Percentiles rank a stretch among this genome's conserved stretches.
These are phyloP conservation scores for Lachnum nothofagi DNA, from an alignment of 2,329 filamentous ascomycete species.

Conservation along the genomic window DNA sequence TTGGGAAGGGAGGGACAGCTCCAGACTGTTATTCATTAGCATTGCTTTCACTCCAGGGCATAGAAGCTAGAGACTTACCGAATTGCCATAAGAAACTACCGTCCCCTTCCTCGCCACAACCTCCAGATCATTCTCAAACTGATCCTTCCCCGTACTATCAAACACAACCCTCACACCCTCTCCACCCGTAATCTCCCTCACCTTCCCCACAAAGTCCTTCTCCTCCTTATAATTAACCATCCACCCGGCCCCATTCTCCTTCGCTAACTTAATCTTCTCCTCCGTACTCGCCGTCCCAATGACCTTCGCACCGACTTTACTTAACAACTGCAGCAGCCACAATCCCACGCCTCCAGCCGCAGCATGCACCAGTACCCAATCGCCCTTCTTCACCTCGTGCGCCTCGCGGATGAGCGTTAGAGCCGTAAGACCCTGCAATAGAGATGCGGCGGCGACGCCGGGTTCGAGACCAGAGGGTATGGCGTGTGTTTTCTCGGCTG, in stretches of 20 bases:
- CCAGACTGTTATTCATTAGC: conserved; percentile 13
- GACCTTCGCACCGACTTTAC: conserved; percentile 65
- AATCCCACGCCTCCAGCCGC: conserved; percentile 78
- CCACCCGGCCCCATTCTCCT: conserved; percentile 64
- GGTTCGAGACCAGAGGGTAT: conserved; percentile 59
- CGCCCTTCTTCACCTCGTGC: conserved; percentile 63
- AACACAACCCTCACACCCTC: conserved; percentile 74
- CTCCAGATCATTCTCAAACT: conserved; percentile 74
- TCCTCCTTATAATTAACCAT: conserved; percentile 64
- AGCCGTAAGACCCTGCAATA: conserved; percentile 79
- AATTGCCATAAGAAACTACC: conserved; percentile 76
- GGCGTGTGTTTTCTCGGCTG: conserved; percentile 51
- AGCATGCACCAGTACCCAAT: conserved; percentile 80
- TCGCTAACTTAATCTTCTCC: conserved; percentile 68
- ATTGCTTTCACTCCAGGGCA: neutral
- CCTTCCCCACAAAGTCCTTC: conserved; percentile 51
- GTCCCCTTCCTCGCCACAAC: conserved; percentile 72
- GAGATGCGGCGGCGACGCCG: conserved; percentile 60
- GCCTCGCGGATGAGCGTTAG: conserved; percentile 74
- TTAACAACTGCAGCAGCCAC: conserved; percentile 70
- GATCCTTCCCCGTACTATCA: conserved; percentile 80
- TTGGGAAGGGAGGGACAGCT: conserved; percentile 61
- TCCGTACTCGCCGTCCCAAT: conserved; percentile 73
- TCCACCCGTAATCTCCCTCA: conserved; percentile 65
- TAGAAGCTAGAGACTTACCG: conserved; percentile 43